Conservation (phyloP, 768 basidiomycete genomes). For the Coprinopsis marcescibilis region DNA sequence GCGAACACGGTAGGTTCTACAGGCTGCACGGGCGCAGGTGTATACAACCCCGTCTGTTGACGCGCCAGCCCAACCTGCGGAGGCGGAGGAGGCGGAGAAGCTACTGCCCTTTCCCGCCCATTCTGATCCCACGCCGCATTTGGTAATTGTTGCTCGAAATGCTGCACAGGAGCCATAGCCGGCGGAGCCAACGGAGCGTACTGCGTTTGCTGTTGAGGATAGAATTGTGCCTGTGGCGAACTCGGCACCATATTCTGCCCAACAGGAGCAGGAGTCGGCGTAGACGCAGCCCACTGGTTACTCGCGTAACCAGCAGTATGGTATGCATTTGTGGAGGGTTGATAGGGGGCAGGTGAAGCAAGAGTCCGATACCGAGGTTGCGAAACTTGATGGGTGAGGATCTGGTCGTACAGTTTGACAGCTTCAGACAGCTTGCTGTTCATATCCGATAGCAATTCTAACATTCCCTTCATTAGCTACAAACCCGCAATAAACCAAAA, state of each 20-base stretch:
- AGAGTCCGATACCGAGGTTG: slow-evolving; percentile 58
- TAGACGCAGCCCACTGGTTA: slow-evolving; percentile 17
- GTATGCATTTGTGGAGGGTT: slow-evolving; percentile 13
- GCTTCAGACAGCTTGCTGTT: slow-evolving; percentile 90
- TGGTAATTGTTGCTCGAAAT: no score
- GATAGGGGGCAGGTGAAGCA: slow-evolving; percentile 25
- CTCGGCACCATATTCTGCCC: slow-evolving; percentile 22
- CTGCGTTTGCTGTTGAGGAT: slow-evolving; percentile 20
- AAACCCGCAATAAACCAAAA: background rate
- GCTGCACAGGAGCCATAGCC: no score
- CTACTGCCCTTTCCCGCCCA: no score
- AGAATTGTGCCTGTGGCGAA: slow-evolving; percentile 7
- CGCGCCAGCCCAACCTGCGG: no score
- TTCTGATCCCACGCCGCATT: no score
- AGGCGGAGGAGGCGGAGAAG: no score
- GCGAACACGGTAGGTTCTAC: no score
- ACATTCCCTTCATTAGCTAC: slow-evolving; percentile 3
- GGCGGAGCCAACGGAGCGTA: no score
- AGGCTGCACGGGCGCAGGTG: no score
- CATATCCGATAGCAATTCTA: slow-evolving; percentile 90
- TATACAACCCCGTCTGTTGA: no score
- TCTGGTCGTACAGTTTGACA: slow-evolving; percentile 84
- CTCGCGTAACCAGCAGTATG: slow-evolving; percentile 10
- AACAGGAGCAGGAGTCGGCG: background rate
- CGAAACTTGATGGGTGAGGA: slow-evolving; percentile 78